A percentile compares a stretch with the other conserved stretches of the same genome.
Conservation (phyloP, 192 early-diverging fungal genomes). For the Coemansia sp. region DNA sequence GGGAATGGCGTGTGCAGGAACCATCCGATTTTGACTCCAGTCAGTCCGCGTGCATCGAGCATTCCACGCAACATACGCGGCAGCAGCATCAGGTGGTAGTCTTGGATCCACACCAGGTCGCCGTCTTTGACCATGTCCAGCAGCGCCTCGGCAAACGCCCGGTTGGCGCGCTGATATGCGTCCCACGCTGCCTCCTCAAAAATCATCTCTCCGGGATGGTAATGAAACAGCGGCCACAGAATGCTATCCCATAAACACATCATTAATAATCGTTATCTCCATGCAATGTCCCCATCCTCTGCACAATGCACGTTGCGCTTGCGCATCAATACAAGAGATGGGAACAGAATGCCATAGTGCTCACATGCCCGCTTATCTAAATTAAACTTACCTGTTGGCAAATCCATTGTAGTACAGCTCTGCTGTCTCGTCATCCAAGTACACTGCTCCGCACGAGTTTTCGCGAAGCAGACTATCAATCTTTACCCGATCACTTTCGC, state of each 20-base stretch:
- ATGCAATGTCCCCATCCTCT: neutral
- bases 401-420: constrained; percentile 98
- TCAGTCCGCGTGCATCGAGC: constrained; percentile 53
- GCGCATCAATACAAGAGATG: neutral
- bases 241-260: constrained; percentile 60
- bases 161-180: constrained; percentile 90
- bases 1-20: constrained; percentile 99
- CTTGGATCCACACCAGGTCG: constrained; percentile 88
- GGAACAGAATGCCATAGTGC: neutral
- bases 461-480: constrained; percentile 70
- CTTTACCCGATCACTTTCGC: constrained; percentile 73
- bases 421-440: constrained; percentile 89
- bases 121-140: constrained; percentile 82
- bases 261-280: neutral
- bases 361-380: neutral
- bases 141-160: constrained; percentile 90
- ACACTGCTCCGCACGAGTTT: constrained; percentile 90
- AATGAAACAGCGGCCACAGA: constrained; percentile 99
- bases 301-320: neutral
- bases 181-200: constrained; percentile 96
- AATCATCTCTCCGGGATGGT: constrained; percentile 97
- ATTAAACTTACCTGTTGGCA: constrained; percentile 70
- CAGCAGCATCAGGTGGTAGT: constrained; percentile 98
- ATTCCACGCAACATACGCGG: constrained; percentile 79
- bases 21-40: constrained; percentile 93